A percentile compares a stretch with the other conserved stretches of the same genome.
Conservation (phyloP, 2,329 filamentous ascomycete genomes). For the Rugonectria rugulosa region DNA sequence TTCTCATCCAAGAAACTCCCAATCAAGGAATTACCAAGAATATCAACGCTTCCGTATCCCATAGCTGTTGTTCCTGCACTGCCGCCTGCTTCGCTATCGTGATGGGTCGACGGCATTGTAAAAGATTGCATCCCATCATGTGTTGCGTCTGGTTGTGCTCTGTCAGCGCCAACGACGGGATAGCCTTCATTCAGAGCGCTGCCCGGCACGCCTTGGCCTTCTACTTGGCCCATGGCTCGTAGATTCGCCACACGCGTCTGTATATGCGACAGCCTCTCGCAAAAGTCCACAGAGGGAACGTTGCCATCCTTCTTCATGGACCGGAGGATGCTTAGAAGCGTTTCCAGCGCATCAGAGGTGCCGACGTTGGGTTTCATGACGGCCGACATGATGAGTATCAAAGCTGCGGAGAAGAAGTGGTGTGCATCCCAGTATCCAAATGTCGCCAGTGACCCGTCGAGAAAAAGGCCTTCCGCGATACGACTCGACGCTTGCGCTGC, state of each 20-base stretch:
- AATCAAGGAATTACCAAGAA: conserved; percentile 37
- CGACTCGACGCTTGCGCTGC: conserved; percentile 54
- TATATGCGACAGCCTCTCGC: conserved; percentile 38
- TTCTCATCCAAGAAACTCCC: conserved; percentile 40
- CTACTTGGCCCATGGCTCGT: conserved; percentile 21
- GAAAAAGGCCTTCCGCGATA: conserved; percentile 38
- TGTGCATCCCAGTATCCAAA: conserved; percentile 66
- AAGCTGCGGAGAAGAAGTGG: conserved; percentile 61
- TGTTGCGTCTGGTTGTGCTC: not conserved
- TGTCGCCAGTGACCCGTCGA: conserved; percentile 45
- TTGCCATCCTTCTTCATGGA: conserved; percentile 42
- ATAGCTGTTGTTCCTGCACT: conserved; percentile 7
- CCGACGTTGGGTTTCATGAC: conserved; percentile 39
- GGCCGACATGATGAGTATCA: conserved; percentile 59
- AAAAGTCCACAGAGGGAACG: conserved; percentile 41
- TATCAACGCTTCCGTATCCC: conserved; percentile 30
- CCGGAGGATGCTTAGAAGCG: conserved; percentile 38
- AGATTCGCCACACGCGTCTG: conserved; percentile 30
- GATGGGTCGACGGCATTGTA: conserved; percentile 16
- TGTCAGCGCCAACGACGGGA: not conserved
- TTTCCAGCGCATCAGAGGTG: conserved; percentile 40
- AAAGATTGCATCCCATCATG: not conserved
- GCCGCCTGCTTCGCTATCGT: not conserved
- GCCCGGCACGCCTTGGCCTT: too few relatives aligned
- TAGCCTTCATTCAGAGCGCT: not conserved